phyloP scores from a whole-genome alignment of 208 protist species.

The Leishmania mexicana region DNA sequence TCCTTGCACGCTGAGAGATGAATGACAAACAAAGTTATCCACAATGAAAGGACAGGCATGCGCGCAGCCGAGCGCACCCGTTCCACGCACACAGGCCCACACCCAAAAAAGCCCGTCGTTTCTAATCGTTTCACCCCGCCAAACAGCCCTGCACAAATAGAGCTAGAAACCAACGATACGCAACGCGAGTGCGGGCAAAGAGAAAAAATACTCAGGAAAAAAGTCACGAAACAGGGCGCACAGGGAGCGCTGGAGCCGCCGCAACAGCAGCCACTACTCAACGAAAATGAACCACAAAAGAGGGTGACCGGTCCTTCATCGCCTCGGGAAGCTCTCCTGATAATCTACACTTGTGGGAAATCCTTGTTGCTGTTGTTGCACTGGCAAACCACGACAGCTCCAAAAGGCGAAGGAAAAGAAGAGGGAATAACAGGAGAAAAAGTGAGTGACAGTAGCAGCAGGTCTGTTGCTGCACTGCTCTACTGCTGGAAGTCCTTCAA shows the following conservation, averaged over 20 bases:
- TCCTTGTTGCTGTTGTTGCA: neutral
- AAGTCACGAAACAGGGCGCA: neutral
- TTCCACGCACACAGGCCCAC: neutral
- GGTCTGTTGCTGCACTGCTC: slow-evolving; percentile 5
- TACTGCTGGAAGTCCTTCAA: slow-evolving; percentile 66
- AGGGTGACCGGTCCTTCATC: neutral
- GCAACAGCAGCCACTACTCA: neutral
- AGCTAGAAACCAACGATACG: neutral
- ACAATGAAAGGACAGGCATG: neutral
- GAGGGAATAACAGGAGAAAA: neutral
- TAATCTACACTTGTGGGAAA: neutral
- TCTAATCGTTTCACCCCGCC: neutral
- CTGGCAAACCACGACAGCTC: neutral
- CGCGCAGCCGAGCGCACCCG: too few species aligned
- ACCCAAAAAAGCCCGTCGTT: neutral
- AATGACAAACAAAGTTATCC: neutral
- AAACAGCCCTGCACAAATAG: neutral
- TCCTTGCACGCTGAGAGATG: neutral
- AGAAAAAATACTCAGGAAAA: neutral
- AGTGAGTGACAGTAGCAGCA: neutral
- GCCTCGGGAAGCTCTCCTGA: neutral
- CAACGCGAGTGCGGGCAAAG: neutral
- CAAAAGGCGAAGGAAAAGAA: neutral
- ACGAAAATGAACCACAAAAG: neutral
- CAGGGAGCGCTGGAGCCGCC: neutral